phyloP scores from a whole-genome alignment of 192 early-diverging fungal species.

The Entophlyctis luteolus region DNA sequence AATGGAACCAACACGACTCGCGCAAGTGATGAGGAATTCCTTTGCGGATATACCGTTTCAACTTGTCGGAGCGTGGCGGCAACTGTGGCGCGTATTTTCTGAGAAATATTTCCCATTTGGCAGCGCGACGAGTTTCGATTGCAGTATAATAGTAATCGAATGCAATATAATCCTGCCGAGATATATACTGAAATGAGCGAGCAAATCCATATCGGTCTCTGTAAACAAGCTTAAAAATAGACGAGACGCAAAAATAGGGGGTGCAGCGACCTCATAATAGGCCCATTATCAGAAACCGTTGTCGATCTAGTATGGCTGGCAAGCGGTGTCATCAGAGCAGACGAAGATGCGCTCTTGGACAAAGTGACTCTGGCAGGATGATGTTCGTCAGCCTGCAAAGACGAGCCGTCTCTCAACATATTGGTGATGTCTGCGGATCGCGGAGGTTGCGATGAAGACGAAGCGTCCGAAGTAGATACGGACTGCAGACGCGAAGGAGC shows the following conservation, averaged over 20 bases:
- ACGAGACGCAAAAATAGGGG: not conserved
- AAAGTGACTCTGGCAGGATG: too few relatives aligned
- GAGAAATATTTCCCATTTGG: conserved; percentile 31
- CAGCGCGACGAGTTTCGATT: conserved; percentile 14
- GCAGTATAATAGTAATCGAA: conserved; percentile 26
- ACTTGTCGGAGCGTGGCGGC: conserved; percentile 10
- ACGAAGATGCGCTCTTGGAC: not conserved
- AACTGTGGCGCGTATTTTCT: conserved; percentile 7
- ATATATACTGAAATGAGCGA: conserved; percentile 27
- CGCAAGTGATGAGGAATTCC: conserved; percentile 71
- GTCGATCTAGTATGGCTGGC: too few relatives aligned
- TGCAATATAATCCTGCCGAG: conserved; percentile 20
- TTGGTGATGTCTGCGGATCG: too few relatives aligned
- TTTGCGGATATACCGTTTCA: conserved; percentile 73
- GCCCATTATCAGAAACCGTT: too few relatives aligned
- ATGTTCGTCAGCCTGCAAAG: too few relatives aligned
- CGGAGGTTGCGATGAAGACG: too few relatives aligned
- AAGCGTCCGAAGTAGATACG: too few relatives aligned
- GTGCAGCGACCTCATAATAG: not conserved
- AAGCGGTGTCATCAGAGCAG: too few relatives aligned
- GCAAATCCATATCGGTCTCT: conserved; percentile 30
- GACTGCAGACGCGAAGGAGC: too few relatives aligned
- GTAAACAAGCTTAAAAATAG: not conserved
- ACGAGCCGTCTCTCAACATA: too few relatives aligned
- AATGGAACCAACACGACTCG: conserved; percentile 42